Conservation (phyloP, 345 rosid genomes). For the Schrenkiella parvula region DNA sequence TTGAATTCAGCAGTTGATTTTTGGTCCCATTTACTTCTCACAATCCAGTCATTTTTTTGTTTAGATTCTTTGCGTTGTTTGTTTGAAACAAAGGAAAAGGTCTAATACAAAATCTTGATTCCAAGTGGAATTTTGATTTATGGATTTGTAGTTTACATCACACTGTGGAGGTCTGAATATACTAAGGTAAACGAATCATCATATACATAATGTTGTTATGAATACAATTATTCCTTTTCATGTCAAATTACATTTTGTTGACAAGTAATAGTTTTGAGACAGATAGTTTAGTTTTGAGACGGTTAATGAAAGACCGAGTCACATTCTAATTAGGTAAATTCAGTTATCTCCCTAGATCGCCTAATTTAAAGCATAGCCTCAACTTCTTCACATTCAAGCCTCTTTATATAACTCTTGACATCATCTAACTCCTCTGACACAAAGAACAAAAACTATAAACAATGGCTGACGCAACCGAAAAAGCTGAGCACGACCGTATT, state of each 20-base stretch:
- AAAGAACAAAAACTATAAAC: background rate
- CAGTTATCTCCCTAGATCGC: background rate
- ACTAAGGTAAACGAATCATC: background rate
- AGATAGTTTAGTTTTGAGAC: no score
- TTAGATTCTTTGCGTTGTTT: slow-evolving; percentile 5
- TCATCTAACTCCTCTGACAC: slow-evolving; percentile 3
- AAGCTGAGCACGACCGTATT: slow-evolving; percentile 53
- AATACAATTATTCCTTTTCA: no score
- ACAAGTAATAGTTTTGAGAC: no score
- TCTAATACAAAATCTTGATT: slow-evolving; percentile 3
- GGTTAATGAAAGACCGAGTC: slow-evolving; percentile 17
- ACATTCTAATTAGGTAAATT: slow-evolving; percentile 27
- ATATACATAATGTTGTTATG: background rate
- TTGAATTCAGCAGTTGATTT: background rate
- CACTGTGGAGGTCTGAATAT: background rate
- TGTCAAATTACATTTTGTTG: no score
- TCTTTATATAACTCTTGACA: slow-evolving; percentile 16
- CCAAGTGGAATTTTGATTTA: background rate
- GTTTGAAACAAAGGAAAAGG: slow-evolving; percentile 6
- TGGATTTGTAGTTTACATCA: background rate
- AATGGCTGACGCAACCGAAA: slow-evolving; percentile 59
- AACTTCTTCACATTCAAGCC: slow-evolving; percentile 2
- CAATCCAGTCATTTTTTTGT: slow-evolving; percentile 4
- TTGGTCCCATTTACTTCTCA: background rate
- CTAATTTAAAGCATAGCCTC: slow-evolving; percentile 34